Evolutionary conservation across 495 filamentous ascomycete genomes (phyloP).

Genomic region (Mytilinidion resinicola): DNA sequence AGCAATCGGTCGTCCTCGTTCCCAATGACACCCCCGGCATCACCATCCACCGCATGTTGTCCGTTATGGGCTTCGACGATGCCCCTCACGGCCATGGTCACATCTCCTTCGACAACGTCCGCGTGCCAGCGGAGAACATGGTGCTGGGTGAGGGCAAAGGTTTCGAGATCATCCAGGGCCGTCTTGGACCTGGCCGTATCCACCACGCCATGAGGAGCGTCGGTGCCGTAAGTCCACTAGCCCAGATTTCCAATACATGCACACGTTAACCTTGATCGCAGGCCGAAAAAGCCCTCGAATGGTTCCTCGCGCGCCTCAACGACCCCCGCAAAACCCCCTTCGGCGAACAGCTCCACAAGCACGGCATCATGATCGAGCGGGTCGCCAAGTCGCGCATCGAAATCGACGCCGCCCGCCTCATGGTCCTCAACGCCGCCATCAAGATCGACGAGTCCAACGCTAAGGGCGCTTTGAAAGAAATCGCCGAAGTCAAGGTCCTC

Average conservation of each 20-base stretch:
- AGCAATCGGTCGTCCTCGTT: constrained; percentile 42
- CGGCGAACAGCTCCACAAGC: constrained; percentile 37
- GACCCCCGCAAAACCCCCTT: constrained; percentile 41
- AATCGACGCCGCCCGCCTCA: constrained; percentile 39
- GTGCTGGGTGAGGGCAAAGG: constrained; percentile 38
- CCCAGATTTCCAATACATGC: not conserved
- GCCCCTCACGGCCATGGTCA: constrained; percentile 43
- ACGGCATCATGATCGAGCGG: constrained; percentile 41
- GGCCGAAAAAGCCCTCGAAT: constrained; percentile 42
- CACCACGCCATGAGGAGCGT: constrained; percentile 42
- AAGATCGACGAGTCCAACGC: constrained; percentile 40
- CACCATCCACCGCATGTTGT: constrained; percentile 43
- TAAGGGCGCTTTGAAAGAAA: constrained; percentile 41
- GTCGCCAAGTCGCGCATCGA: constrained; percentile 37
- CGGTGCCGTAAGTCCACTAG: constrained; percentile 25
- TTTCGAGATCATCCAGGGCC: constrained; percentile 43
- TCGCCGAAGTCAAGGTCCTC: constrained; percentile 41
- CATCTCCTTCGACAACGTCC: constrained; percentile 40
- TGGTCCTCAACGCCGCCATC: constrained; percentile 38
- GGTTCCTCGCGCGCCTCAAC: constrained; percentile 38
- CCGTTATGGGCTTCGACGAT: constrained; percentile 42
- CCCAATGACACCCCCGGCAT: constrained; percentile 38
- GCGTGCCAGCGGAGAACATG: constrained; percentile 37
- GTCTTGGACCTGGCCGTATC: constrained; percentile 41
- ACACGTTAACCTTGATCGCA: not conserved